These are phyloP conservation scores for Tolypocladium capitatum DNA, from an alignment of 2,329 filamentous ascomycete species.

Conservation along the genomic window DNA sequence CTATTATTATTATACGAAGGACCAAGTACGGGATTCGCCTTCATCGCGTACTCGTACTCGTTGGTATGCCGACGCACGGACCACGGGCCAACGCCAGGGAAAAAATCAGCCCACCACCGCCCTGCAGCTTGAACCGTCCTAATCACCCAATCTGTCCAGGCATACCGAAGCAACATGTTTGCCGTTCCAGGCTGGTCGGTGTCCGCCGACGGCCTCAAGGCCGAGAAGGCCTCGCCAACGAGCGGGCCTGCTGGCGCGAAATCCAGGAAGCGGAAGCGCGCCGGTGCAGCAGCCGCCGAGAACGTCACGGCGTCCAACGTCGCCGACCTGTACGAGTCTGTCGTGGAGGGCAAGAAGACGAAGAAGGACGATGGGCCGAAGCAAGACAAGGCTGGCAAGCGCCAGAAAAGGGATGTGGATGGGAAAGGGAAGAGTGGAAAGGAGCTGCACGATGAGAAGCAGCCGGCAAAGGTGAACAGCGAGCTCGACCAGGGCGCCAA, in stretches of 20 bases:
- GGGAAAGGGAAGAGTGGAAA: slow-evolving; percentile 1
- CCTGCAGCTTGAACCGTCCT: background rate
- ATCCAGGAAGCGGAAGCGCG: slow-evolving; percentile 46
- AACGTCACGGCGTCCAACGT: slow-evolving; percentile 58
- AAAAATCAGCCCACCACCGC: slow-evolving; percentile 1
- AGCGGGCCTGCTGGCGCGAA: slow-evolving; percentile 26
- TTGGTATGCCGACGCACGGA: background rate
- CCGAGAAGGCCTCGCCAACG: slow-evolving; percentile 38
- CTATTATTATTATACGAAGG: too few relatives aligned
- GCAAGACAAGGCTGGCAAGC: slow-evolving; percentile 13
- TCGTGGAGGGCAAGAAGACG: slow-evolving; percentile 55
- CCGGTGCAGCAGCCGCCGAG: slow-evolving; percentile 11
- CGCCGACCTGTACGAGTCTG: slow-evolving; percentile 62
- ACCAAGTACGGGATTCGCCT: too few relatives aligned
- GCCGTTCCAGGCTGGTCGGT: slow-evolving; percentile 88
- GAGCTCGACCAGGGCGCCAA: slow-evolving; percentile 24
- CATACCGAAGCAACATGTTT: slow-evolving; percentile 49
- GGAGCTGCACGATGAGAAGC: slow-evolving; percentile 21
- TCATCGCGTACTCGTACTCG: too few relatives aligned
- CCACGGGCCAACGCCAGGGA: background rate
- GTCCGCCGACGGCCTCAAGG: slow-evolving; percentile 55
- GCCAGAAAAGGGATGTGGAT: slow-evolving; percentile 8
- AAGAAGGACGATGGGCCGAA: slow-evolving; percentile 10
- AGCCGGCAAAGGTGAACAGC: slow-evolving; percentile 26
- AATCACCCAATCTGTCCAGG: background rate